These are phyloP conservation scores for Aspergillus transmontanensis DNA, from an alignment of 2,329 filamentous ascomycete species.

Conservation along the genomic window DNA sequence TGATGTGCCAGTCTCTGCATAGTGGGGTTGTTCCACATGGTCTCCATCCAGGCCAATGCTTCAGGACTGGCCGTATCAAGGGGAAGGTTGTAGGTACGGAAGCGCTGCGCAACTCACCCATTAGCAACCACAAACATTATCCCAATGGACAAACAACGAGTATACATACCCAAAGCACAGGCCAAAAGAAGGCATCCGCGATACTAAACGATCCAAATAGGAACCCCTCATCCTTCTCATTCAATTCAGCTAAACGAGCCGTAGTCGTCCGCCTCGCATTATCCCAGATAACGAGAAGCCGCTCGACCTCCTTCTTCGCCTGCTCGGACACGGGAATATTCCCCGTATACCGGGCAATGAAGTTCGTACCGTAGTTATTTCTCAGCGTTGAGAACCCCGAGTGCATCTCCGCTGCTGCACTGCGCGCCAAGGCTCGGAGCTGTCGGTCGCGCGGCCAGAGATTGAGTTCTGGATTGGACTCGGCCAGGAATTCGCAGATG, in stretches of 20 bases:
- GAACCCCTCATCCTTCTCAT: constrained; percentile 36
- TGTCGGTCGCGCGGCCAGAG: constrained; percentile 36
- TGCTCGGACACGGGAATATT: constrained; percentile 31
- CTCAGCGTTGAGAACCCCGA: constrained; percentile 34
- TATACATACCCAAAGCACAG: constrained; percentile 37
- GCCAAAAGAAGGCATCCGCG: constrained; percentile 44
- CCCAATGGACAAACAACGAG: not conserved
- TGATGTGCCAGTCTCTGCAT: constrained; percentile 25
- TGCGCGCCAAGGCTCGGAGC: constrained; percentile 36
- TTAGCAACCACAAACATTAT: not conserved
- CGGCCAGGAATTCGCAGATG: constrained; percentile 38
- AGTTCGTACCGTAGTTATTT: constrained; percentile 30
- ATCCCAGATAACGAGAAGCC: constrained; percentile 33
- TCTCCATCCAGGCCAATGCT: constrained; percentile 35
- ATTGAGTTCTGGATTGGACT: constrained; percentile 29
- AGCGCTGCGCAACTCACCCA: constrained; percentile 25
- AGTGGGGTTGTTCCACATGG: constrained; percentile 36
- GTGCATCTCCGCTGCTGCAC: constrained; percentile 38
- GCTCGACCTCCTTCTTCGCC: constrained; percentile 28
- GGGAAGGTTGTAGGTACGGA: constrained; percentile 35
- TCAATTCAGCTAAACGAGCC: constrained; percentile 25
- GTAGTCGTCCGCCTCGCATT: constrained; percentile 26
- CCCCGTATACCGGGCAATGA: constrained; percentile 33
- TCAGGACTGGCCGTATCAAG: constrained; percentile 29
- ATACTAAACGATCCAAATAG: constrained; percentile 42